Evolutionary conservation across 306 rosid species (phyloP).

Genomic region (Betula pendula): DNA sequence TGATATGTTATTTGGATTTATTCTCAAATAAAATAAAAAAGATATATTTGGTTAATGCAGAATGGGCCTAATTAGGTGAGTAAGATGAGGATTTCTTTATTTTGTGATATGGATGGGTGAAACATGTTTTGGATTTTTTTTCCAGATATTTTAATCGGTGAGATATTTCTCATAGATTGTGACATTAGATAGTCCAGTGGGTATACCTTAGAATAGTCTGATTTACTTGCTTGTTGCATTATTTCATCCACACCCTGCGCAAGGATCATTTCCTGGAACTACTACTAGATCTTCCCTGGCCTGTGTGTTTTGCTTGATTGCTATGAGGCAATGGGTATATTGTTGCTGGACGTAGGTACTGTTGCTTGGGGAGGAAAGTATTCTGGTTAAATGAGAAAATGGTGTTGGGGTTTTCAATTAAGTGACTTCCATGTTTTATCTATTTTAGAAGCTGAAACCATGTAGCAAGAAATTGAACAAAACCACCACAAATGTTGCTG

Average conservation of each 20-base stretch:
- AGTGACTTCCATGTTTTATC: not conserved
- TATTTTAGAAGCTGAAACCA: not conserved
- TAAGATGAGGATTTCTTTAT: not conserved
- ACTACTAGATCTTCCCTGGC: not conserved
- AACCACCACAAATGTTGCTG: not conserved
- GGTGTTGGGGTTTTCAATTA: not conserved
- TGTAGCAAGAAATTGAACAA: not conserved
- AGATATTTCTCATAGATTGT: not conserved
- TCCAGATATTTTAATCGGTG: too few species aligned
- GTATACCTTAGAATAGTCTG: not conserved
- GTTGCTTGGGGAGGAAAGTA: not conserved
- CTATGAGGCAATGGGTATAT: not conserved
- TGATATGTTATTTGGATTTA: not conserved
- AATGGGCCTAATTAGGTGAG: not conserved
- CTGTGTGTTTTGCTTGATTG: not conserved
- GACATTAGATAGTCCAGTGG: not conserved
- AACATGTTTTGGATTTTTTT: not conserved
- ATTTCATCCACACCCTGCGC: not conserved
- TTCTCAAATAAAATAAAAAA: not conserved
- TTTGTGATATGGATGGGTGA: not conserved
- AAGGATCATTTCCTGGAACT: not conserved
- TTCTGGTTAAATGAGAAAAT: not conserved
- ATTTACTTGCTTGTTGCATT: not conserved
- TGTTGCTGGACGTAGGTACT: not conserved
- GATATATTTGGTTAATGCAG: not conserved